Evolutionary conservation across 2,329 filamentous ascomycete species (phyloP).

Genomic region (Cladosporium sp.): DNA sequence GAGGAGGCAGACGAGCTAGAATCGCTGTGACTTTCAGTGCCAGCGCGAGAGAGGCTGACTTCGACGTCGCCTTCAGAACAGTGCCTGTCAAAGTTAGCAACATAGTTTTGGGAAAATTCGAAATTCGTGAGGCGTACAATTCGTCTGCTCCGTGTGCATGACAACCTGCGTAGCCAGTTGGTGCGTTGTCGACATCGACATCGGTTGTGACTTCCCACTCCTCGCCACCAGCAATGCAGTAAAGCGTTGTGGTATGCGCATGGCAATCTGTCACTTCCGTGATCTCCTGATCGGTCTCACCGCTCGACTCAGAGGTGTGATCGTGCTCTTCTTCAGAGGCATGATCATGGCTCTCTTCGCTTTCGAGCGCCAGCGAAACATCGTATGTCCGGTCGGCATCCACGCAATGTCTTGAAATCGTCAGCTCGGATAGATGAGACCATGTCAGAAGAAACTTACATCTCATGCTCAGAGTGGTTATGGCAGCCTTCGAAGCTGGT

Average conservation of each 20-base stretch:
- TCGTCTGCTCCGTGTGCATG: constrained; percentile 55
- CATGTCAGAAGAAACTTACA: too few species aligned
- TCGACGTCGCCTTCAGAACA: constrained; percentile 10
- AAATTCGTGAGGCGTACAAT: constrained; percentile 42
- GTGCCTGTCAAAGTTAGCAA: constrained; percentile 29
- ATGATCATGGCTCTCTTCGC: neutral
- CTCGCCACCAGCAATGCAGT: constrained; percentile 38
- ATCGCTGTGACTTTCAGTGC: constrained; percentile 54
- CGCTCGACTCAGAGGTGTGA: neutral
- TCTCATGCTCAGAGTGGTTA: neutral
- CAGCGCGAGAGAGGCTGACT: constrained; percentile 44
- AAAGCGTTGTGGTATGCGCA: constrained; percentile 21
- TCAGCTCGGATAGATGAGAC: neutral
- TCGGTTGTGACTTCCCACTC: constrained; percentile 22
- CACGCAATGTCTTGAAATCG: neutral
- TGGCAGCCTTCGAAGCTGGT: constrained; percentile 2
- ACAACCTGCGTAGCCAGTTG: constrained; percentile 61
- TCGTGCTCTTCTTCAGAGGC: neutral
- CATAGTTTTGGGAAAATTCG: neutral
- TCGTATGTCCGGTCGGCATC: constrained; percentile 6
- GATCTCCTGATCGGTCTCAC: constrained; percentile 3
- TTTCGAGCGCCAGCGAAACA: neutral
- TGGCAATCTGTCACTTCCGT: constrained; percentile 22
- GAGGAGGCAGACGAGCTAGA: constrained; percentile 55
- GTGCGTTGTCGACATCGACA: constrained; percentile 53